Evolutionary conservation across 148 eudicot species (phyloP), one percentile per base, ranked within the genome.

Genomic region (Rhododendron simsii): DNA sequence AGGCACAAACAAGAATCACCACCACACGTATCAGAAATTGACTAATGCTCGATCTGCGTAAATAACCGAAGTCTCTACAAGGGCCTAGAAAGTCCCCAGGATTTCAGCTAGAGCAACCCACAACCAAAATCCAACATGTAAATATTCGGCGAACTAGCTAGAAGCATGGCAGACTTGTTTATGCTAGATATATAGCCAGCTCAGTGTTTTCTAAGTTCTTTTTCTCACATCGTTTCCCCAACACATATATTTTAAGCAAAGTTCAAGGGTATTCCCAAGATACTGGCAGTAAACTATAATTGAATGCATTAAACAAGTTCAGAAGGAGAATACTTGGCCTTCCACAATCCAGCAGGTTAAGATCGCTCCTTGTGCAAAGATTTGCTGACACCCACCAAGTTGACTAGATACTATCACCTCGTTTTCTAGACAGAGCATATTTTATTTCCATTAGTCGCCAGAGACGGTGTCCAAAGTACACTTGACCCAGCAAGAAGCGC

Each of bases 91-190:
- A 74, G 45, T 74, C 78, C 44, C 45, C 41, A 35, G 44, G 78
- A 35, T 74, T 35, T 74, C 78, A 35, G 21, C 3, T 16, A 26
- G 37, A 7, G 44, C 45, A 74, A 16, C 51, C 53, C 51, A 78
- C 81, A 78, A 75, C 53, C 59, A 33, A 33, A 28, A 84, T 84
- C 69, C 79, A 53, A 76, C 57, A 63, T 51, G 82, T 28, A 53
- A 23, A 39, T 44, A 55, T 50, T 51, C 21, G 28, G 73, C 21
- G 45, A 15, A 78, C n/a, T 84, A 41, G 39, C n/a, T 84, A 41
- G 39, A 76, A 75, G 33, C 81, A 76, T 76, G n/a, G 37, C 57
- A 44, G 20, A 63, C 16, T 35, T 74, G 44, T 74, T 16, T 74
- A 35, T 5, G 10, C 21, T 2, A 7, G 41, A 63, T 44, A 74